Evolutionary conservation across 495 filamentous ascomycete genomes (phyloP).

Genomic region (Hyaloscypha hepaticicola): DNA sequence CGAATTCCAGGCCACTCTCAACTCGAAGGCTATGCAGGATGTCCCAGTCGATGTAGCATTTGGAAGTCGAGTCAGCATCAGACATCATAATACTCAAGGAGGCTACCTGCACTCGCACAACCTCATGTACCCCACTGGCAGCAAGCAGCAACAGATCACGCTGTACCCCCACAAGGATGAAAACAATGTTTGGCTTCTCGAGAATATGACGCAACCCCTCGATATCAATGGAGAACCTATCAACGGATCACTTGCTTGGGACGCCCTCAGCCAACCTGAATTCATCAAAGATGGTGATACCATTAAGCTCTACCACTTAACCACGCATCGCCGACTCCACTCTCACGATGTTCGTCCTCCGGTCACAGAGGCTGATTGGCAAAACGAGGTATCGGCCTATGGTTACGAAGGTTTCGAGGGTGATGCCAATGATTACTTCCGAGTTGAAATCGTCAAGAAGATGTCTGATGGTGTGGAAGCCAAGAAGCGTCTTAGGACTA

Average conservation of each 20-base stretch:
- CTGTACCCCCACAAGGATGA: constrained; percentile 99
- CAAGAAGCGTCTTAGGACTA: constrained; percentile 85
- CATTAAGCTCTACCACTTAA: constrained; percentile 77
- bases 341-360: constrained; percentile 98
- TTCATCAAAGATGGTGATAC: constrained; percentile 78
- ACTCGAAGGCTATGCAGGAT: constrained; percentile 93
- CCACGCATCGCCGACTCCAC: constrained; percentile 85
- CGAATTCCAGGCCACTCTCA: constrained; percentile 96
- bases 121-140: constrained; percentile 96
- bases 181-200: constrained; percentile 90
- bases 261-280: constrained; percentile 61
- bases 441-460: constrained; percentile 88
- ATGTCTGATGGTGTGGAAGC: constrained; percentile 75
- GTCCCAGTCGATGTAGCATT: constrained; percentile 89
- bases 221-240: constrained; percentile 71
- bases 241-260: constrained; percentile 80
- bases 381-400: constrained; percentile 96
- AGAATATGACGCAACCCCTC: constrained; percentile 93
- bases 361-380: constrained; percentile 96
- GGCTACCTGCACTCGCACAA: constrained; percentile 95
- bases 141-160: constrained; percentile 98
- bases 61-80: constrained; percentile 80
- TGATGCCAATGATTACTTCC: constrained; percentile 95
- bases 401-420: constrained; percentile 96
- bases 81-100: constrained; percentile 95